Evolutionary conservation across 495 filamentous ascomycete species (phyloP).

Genomic region (Penicillium fimorum): DNA sequence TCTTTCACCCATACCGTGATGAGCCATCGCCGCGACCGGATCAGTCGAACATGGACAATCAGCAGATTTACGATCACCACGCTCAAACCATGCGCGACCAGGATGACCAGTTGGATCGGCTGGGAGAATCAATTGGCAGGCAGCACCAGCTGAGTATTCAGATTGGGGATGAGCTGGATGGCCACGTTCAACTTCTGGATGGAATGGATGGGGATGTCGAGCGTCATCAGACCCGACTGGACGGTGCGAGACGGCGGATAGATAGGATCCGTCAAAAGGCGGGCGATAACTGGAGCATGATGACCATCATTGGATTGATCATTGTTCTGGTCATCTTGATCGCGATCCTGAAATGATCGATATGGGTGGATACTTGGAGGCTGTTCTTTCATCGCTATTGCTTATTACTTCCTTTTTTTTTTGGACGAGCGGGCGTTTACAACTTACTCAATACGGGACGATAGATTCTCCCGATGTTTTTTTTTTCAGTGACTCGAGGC

Average conservation of each 20-base stretch:
- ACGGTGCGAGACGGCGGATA: constrained; percentile 69
- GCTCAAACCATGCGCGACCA: constrained; percentile 75
- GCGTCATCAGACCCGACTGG: constrained; percentile 71
- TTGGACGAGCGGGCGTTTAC: constrained; percentile 30
- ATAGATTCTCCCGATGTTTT: constrained; percentile 12
- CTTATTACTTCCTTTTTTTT: constrained; percentile 5
- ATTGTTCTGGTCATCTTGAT: constrained; percentile 76
- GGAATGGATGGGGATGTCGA: constrained; percentile 82
- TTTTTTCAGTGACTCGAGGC: constrained; percentile 14
- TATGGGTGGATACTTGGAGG: not conserved
- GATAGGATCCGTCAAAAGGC: constrained; percentile 68
- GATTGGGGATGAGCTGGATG: constrained; percentile 94
- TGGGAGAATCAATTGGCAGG: constrained; percentile 83
- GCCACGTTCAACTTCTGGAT: constrained; percentile 83
- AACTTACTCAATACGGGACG: constrained; percentile 4
- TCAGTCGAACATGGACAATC: constrained; percentile 67
- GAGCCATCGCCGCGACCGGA: constrained; percentile 61
- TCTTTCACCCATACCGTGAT: constrained; percentile 66
- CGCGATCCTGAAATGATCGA: constrained; percentile 65
- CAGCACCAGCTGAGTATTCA: constrained; percentile 92
- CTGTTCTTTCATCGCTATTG: constrained; percentile 12
- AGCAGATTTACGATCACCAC: constrained; percentile 87
- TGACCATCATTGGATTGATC: constrained; percentile 72
- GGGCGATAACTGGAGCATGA: constrained; percentile 76
- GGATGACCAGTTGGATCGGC: constrained; percentile 85